Percentiles rank a stretch among this genome's conserved stretches.
Conservation (phyloP, 83 land plant species). For the Diphasiastrum complanatum region DNA sequence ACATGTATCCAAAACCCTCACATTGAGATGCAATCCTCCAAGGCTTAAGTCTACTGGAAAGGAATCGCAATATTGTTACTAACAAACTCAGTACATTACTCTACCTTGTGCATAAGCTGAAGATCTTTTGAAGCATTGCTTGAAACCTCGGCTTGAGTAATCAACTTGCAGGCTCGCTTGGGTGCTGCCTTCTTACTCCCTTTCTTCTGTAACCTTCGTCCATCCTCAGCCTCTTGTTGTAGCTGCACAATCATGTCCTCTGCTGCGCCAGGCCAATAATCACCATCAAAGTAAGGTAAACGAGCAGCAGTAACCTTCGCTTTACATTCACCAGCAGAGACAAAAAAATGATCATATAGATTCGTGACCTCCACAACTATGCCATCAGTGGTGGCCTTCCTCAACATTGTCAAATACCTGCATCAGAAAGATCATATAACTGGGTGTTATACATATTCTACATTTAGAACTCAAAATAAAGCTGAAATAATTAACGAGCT, state of each 20-base stretch:
- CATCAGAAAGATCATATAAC: background rate
- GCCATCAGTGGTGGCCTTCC: conserved; percentile 71
- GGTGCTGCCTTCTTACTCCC: conserved; percentile 71
- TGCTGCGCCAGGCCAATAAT: conserved; percentile 99
- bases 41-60: no score
- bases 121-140: conserved; percentile 84
- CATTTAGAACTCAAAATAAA: background rate
- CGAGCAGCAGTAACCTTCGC: conserved; percentile 92
- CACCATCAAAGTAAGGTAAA: conserved; percentile 98
- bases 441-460: no score
- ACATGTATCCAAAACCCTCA: background rate
- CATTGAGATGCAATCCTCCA: background rate
- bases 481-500: background rate
- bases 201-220: conserved; percentile 63
- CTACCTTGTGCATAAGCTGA: conserved; percentile 79
- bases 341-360: conserved; percentile 83
- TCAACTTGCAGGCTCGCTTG: conserved; percentile 79
- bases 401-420: conserved; percentile 91
- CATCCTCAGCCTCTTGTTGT: conserved; percentile 74
- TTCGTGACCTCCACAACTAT: conserved; percentile 88
- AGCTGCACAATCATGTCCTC: conserved; percentile 86
- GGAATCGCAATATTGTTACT: no score
- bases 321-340: conserved; percentile 67
- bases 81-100: no score
- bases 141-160: conserved; percentile 71